These are phyloP conservation scores for Myriosclerotinia scirpicola DNA, from an alignment of 2,329 filamentous ascomycete species.

Conservation along the genomic window DNA sequence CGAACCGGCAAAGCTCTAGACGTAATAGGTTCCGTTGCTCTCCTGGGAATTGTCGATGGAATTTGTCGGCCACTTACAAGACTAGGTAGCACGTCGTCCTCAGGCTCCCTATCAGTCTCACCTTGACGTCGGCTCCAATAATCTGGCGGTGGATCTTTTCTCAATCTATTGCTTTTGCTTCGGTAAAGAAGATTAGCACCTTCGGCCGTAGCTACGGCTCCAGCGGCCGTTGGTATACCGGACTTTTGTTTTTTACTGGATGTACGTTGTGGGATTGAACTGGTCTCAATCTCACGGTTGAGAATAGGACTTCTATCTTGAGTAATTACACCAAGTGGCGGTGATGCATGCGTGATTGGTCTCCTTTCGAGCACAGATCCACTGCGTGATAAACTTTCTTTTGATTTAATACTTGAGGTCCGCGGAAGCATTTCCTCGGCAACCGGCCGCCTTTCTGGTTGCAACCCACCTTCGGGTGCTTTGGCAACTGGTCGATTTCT, in stretches of 20 bases:
- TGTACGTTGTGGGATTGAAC: conserved; percentile 48
- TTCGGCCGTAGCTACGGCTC: conserved; percentile 25
- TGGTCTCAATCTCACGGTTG: conserved; percentile 3
- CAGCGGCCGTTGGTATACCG: conserved; percentile 40
- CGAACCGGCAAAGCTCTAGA: not conserved
- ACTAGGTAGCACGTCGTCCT: conserved; percentile 26
- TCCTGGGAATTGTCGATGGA: not conserved
- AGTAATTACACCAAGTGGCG: conserved; percentile 19
- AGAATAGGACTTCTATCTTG: conserved; percentile 21
- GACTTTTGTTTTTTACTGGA: conserved; percentile 62
- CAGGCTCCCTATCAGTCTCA: conserved; percentile 47
- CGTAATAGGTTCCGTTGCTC: conserved; percentile 7
- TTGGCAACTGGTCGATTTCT: conserved; percentile 38
- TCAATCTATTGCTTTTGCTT: conserved; percentile 58
- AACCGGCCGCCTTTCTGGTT: conserved; percentile 32
- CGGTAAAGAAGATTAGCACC: conserved; percentile 44
- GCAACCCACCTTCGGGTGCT: conserved; percentile 28
- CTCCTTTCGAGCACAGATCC: conserved; percentile 37
- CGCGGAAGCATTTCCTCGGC: conserved; percentile 39
- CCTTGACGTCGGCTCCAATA: conserved; percentile 47
- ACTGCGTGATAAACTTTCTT: conserved; percentile 41
- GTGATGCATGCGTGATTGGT: conserved; percentile 27
- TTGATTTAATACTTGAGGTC: conserved; percentile 42
- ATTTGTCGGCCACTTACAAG: conserved; percentile 5
- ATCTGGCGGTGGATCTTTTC: conserved; percentile 57